phyloP scores from a whole-genome alignment of 164 flowering plant genomes.

The Vitis vinifera region ASM3070453v1 NC_081818.1:6092501-6093000 shows the following conservation, averaged over 20 bases:
- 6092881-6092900: too few relatives aligned
- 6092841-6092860: slow-evolving; percentile 34
- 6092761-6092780: slow-evolving; percentile 85
- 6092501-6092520: too few relatives aligned
- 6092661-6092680: neutral
- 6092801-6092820: slow-evolving; percentile 94
- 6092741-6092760: slow-evolving; percentile 67
- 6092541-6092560: too few relatives aligned
- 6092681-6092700: neutral
- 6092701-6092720: neutral
- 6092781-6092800: slow-evolving; percentile 90
- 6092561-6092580: too few relatives aligned
- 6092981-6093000: too few relatives aligned
- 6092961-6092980: too few relatives aligned
- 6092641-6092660: slow-evolving; percentile 80
- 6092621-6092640: slow-evolving; percentile 95
- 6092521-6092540: too few relatives aligned
- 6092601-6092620: slow-evolving; percentile 92
- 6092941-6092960: too few relatives aligned
- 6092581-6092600: slow-evolving; percentile 72
- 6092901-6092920: too few relatives aligned
- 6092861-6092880: too few relatives aligned
- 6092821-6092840: slow-evolving; percentile 94
- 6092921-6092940: too few relatives aligned
- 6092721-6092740: slow-evolving; percentile 3